These are phyloP conservation scores for Henckelia pumila DNA, from an alignment of 257 asterid species.

Conservation along the genomic window DNA sequence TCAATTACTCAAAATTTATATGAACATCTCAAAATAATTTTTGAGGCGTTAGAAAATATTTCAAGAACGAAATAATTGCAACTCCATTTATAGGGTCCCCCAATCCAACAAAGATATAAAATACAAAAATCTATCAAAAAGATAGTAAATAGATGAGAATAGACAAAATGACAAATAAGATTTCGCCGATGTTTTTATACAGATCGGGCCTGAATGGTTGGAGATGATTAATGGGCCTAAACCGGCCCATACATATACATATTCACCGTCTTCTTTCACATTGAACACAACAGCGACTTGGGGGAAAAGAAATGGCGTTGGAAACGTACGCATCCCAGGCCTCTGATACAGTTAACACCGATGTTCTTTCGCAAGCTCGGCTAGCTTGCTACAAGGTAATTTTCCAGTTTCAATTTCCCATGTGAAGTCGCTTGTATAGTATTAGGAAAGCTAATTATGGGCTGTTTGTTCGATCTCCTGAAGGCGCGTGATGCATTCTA, in stretches of 20 bases:
- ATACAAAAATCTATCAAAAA: too few species aligned
- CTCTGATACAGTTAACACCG: constrained; percentile 52
- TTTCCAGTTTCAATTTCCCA: neutral
- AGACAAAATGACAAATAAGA: too few species aligned
- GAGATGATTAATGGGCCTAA: neutral
- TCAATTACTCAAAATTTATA: too few species aligned
- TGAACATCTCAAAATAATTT: too few species aligned
- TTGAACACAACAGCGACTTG: neutral
- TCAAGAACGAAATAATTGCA: too few species aligned
- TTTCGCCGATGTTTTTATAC: too few species aligned
- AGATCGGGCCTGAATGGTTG: too few species aligned
- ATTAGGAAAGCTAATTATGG: neutral
- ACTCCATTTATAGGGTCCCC: too few species aligned
- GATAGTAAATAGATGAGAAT: too few species aligned
- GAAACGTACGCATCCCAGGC: constrained; percentile 55
- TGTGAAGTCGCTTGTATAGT: neutral
- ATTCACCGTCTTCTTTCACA: neutral
- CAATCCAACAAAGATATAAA: too few species aligned
- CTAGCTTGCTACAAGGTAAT: constrained; percentile 73
- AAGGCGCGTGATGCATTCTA: constrained; percentile 98
- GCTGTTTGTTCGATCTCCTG: constrained; percentile 15
- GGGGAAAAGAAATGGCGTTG: constrained; percentile 47
- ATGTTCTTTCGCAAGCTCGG: constrained; percentile 74
- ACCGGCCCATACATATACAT: neutral
- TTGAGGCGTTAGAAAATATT: too few species aligned